Conservation (phyloP, 2,329 filamentous ascomycete species). For the Hypoxylon sp. region DNA sequence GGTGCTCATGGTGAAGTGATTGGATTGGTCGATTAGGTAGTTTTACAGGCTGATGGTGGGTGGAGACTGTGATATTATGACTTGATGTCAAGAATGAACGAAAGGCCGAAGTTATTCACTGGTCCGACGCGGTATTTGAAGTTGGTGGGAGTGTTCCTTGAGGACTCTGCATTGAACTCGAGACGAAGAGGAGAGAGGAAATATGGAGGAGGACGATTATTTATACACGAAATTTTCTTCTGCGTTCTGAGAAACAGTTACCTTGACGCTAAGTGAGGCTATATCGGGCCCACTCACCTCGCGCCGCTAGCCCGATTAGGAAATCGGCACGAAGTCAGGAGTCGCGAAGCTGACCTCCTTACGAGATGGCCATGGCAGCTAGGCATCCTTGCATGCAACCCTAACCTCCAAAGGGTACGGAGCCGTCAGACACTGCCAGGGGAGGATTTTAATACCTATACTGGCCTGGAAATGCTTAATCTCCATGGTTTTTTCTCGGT, state of each 20-base stretch:
- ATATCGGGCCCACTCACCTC: constrained; percentile 23
- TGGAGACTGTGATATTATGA: too few species aligned
- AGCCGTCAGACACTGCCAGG: too few species aligned
- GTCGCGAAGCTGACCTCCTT: background rate
- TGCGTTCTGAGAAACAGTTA: background rate
- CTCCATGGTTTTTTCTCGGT: too few species aligned
- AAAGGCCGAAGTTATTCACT: background rate
- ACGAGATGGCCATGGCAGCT: background rate
- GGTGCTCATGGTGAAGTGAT: constrained; percentile 16
- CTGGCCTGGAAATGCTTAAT: too few species aligned
- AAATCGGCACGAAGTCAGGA: constrained; percentile 19
- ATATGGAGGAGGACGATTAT: background rate
- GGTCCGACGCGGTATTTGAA: background rate
- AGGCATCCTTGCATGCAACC: background rate
- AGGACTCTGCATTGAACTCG: background rate
- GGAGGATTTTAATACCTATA: too few species aligned
- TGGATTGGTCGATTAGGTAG: background rate
- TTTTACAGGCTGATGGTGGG: background rate
- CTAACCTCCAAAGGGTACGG: too few species aligned
- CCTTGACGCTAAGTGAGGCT: constrained; percentile 10
- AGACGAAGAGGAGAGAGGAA: background rate
- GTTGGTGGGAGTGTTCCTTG: background rate
- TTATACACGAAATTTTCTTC: constrained; percentile 8
- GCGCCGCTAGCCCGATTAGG: constrained; percentile 20
- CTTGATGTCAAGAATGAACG: too few species aligned